These are phyloP conservation scores for Lentinula novae-zelandiae DNA, from an alignment of 1,284 basidiomycete species.

Conservation along the genomic window DNA sequence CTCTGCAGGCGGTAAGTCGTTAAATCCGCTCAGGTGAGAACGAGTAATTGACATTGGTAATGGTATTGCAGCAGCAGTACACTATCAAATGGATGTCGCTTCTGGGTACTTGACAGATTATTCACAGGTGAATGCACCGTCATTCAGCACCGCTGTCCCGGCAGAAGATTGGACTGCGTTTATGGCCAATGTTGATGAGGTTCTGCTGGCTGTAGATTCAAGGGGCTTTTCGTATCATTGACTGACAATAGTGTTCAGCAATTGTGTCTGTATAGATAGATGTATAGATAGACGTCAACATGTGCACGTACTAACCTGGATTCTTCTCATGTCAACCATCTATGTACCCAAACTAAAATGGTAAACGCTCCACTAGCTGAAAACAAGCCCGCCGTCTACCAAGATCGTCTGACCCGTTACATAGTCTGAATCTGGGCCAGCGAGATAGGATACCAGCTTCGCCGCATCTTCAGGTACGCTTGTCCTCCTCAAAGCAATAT, in stretches of 20 bases:
- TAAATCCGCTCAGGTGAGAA: background rate
- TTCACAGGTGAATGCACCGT: background rate
- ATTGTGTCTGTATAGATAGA: background rate
- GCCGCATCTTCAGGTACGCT: conserved; percentile 13
- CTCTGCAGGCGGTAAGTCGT: background rate
- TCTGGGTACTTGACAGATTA: background rate
- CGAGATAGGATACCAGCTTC: conserved; percentile 14
- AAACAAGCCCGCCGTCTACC: conserved; percentile 14
- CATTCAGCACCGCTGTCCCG: background rate
- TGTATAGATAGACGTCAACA: background rate
- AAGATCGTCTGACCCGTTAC: conserved; percentile 15
- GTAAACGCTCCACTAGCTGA: background rate
- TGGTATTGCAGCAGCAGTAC: background rate
- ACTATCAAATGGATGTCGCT: background rate
- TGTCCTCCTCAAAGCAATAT: conserved; percentile 10
- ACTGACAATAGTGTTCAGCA: background rate
- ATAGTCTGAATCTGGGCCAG: conserved; percentile 13
- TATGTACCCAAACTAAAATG: background rate
- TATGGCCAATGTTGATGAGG: conserved; percentile 10
- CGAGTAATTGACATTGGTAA: background rate
- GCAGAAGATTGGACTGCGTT: conserved; percentile 12
- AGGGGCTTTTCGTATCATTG: background rate
- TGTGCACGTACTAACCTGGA: background rate
- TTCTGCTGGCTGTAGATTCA: conserved; percentile 2
- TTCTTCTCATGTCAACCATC: no score